Conservation (phyloP, 2,329 filamentous ascomycete genomes). For the Malbranchea cinnamomea region DNA sequence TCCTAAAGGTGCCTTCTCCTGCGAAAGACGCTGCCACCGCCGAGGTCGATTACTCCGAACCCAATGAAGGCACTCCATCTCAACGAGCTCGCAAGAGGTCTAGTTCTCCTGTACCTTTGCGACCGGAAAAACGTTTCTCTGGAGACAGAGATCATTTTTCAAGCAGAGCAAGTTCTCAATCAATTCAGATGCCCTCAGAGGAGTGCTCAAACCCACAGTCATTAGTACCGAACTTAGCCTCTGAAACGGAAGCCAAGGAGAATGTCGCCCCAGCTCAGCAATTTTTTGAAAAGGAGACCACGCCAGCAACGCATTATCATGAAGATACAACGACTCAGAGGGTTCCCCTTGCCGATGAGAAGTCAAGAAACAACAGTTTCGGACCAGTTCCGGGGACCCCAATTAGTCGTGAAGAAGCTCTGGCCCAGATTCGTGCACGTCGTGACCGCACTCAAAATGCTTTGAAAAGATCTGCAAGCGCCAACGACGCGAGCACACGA, state of each 20-base stretch:
- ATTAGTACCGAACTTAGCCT: too few species aligned
- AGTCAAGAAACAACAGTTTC: slow-evolving; percentile 10
- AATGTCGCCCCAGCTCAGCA: too few species aligned
- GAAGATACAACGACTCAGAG: slow-evolving; percentile 17
- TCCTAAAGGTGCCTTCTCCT: slow-evolving; percentile 25
- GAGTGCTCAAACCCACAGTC: too few species aligned
- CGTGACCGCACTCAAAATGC: slow-evolving; percentile 27
- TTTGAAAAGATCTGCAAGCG: slow-evolving; percentile 26
- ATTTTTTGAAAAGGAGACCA: too few species aligned
- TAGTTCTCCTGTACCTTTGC: not conserved
- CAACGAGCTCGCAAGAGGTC: not conserved
- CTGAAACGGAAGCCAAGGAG: too few species aligned
- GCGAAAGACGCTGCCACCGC: not conserved
- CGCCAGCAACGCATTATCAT: too few species aligned
- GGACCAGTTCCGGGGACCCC: slow-evolving; percentile 26
- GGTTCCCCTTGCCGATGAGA: slow-evolving; percentile 19
- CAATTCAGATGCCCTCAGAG: too few species aligned
- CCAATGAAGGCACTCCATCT: not conserved
- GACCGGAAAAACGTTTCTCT: too few species aligned
- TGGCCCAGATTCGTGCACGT: slow-evolving; percentile 35
- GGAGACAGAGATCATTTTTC: too few species aligned
- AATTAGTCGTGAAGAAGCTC: slow-evolving; percentile 32
- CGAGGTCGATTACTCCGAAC: not conserved
- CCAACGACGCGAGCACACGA: slow-evolving; percentile 20
- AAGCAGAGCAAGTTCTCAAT: too few species aligned